These are phyloP conservation scores for Aspergillus affinis DNA, from an alignment of 495 filamentous ascomycete genomes.

Conservation along the genomic window DNA sequence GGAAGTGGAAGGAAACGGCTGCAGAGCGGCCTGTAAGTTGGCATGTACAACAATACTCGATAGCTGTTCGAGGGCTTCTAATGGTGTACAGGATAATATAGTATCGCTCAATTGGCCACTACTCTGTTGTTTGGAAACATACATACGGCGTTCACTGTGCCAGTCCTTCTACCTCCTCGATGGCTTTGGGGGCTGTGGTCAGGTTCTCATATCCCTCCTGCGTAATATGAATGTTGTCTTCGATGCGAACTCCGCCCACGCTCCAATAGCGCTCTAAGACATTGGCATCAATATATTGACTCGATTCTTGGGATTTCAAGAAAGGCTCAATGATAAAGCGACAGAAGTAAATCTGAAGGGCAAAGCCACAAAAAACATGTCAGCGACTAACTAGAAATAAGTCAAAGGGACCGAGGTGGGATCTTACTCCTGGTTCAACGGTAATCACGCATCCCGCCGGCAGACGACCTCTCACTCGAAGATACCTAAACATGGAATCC, in stretches of 20 bases:
- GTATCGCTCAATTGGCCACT: neutral
- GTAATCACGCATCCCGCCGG: constrained; percentile 81
- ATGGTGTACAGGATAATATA: neutral
- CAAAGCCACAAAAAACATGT: constrained; percentile 3
- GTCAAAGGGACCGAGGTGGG: neutral
- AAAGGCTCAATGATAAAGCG: constrained; percentile 87
- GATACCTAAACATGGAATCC: constrained; percentile 81
- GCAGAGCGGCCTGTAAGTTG: constrained; percentile 28
- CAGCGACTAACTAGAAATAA: constrained; percentile 4
- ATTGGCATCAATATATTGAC: constrained; percentile 68
- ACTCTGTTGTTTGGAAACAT: neutral
- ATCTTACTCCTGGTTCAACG: constrained; percentile 79
- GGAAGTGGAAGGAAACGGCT: constrained; percentile 35
- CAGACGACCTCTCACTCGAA: constrained; percentile 75
- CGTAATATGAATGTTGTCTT: constrained; percentile 77
- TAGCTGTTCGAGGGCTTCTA: neutral
- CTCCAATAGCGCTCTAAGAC: constrained; percentile 84
- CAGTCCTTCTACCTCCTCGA: constrained; percentile 64
- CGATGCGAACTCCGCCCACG: constrained; percentile 81
- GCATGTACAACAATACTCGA: constrained; percentile 1
- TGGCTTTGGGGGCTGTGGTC: constrained; percentile 71
- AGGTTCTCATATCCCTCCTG: constrained; percentile 76
- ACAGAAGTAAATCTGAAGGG: constrained; percentile 81
- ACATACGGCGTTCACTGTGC: constrained; percentile 14
- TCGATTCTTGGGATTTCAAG: constrained; percentile 64